Evolutionary conservation across 371 early-diverging fungal species (phyloP).

Genomic region (Homolaphlyctis polyrhiza): DNA sequence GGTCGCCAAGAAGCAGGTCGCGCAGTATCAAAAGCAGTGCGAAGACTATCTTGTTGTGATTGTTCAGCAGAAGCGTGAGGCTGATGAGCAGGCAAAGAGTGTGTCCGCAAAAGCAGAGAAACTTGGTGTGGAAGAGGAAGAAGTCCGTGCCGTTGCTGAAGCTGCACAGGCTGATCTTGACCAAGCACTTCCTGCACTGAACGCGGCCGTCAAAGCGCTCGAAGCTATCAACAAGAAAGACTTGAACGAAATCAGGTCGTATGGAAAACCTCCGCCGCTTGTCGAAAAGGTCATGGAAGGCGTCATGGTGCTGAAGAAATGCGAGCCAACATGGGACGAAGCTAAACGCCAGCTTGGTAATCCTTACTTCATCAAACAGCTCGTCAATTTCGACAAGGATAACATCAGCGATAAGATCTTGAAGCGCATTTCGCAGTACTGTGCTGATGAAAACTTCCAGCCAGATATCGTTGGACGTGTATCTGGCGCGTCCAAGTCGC

Average conservation of each 20-base stretch:
- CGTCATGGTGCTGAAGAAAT: slow-evolving; percentile 55
- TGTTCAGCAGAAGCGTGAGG: slow-evolving; percentile 56
- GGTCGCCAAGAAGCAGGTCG: slow-evolving; percentile 46
- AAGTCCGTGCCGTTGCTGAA: slow-evolving; percentile 49
- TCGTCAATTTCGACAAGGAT: slow-evolving; percentile 53
- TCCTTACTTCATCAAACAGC: slow-evolving; percentile 55
- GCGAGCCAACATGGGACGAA: slow-evolving; percentile 60
- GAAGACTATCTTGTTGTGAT: slow-evolving; percentile 57
- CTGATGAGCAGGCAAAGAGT: slow-evolving; percentile 55
- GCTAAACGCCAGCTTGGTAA: slow-evolving; percentile 58
- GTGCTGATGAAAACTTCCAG: slow-evolving; percentile 51
- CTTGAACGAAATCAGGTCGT: slow-evolving; percentile 44
- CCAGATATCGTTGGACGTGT: slow-evolving; percentile 54
- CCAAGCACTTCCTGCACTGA: slow-evolving; percentile 49
- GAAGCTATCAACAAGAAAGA: slow-evolving; percentile 58
- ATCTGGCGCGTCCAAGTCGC: slow-evolving; percentile 49
- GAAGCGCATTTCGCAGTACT: slow-evolving; percentile 46
- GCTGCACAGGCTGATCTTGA: slow-evolving; percentile 55
- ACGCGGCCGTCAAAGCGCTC: slow-evolving; percentile 50
- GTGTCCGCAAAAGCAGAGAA: slow-evolving; percentile 50
- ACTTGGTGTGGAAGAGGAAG: slow-evolving; percentile 50
- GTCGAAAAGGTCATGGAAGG: slow-evolving; percentile 60
- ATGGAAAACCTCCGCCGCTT: slow-evolving; percentile 51
- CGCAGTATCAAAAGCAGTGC: slow-evolving; percentile 52
- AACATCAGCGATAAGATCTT: slow-evolving; percentile 54